Base-by-base conservation (phyloP, 23 red algal genomes). In the Gracilariopsis chorda region DNA sequence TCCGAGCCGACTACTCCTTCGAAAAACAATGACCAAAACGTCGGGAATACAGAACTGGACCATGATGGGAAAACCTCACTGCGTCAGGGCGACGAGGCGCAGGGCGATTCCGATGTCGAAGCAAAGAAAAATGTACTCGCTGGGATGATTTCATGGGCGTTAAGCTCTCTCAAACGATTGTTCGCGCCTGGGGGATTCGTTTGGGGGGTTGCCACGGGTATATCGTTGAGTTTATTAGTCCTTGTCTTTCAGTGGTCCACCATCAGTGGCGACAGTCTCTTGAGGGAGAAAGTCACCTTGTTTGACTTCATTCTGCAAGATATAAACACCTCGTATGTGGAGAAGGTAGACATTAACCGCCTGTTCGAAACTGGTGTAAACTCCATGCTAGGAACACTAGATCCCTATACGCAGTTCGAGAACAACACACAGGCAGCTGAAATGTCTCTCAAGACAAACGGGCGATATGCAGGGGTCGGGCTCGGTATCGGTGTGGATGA, bases 381-480 rank as follows among this genome's bases (percentile, higher is more conserved):
- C 28, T 90, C 77, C n/a, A 98, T 98, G 96, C 84, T 98, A 6
- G 91, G 93, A 41, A 86, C 88, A 10, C 86, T 98, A 7, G 96
- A 98, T 82, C 96, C 96, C 46, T 98, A 98, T 85, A 98, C 93
- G 9, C 93, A 95, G 87, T 98, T 98, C 68, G 96, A 98, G 61
- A 95, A 86, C 48, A 82, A 90, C 33, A 62, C 81, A 27, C 90
- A 95, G 51, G 93, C 92, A 35, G 52, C 80, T 40, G 96, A 98
- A 78, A 93, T 98, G 93, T 65, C 88, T 2, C 47, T 98, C 78
- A 95, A 95, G 77, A 94, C 96, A 21, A 78, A 77, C 39, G 96
- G 96, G 21, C 46, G 83, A 17, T 98, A 95, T 48, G 96, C 93
- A 23, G 96, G 96, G n/a, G 89, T 98, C 21, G 96, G 96, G 24